A percentile compares a stretch with the other conserved stretches of the same genome.
Evolutionary conservation across 2,329 filamentous ascomycete species (phyloP).

Genomic region (Xylariaceae sp.): DNA sequence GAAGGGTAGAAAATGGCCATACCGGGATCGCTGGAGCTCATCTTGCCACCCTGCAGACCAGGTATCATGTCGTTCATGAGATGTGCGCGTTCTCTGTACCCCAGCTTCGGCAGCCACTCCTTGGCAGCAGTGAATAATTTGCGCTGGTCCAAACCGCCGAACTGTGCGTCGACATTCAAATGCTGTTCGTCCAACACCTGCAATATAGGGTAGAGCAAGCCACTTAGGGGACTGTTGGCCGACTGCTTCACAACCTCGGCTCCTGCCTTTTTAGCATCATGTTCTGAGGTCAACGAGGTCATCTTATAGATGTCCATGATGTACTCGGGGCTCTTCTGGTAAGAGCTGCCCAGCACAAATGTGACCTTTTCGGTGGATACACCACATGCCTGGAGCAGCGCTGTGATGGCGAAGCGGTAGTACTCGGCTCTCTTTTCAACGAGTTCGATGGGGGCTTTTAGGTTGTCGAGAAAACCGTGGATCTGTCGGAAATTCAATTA

Average conservation of each 20-base stretch:
- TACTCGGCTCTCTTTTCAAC: conserved; percentile 79
- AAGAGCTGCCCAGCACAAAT: conserved; percentile 81
- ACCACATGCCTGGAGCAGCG: conserved; percentile 72
- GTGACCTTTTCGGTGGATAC: conserved; percentile 76
- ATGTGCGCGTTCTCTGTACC: conserved; percentile 66
- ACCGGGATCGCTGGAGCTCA: conserved; percentile 65
- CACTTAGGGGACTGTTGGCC: conserved; percentile 69
- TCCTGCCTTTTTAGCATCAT: conserved; percentile 76
- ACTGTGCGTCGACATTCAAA: conserved; percentile 82
- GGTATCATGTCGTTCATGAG: conserved; percentile 89
- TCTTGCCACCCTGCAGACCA: conserved; percentile 79
- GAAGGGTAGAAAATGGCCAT: background rate
- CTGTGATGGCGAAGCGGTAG: conserved; percentile 75
- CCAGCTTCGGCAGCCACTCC: conserved; percentile 80
- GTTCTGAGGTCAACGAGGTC: conserved; percentile 63
- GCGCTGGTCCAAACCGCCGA: conserved; percentile 82
- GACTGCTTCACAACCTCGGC: conserved; percentile 94
- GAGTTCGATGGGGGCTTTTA: conserved; percentile 85
- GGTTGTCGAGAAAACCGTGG: conserved; percentile 76
- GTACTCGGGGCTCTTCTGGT: conserved; percentile 73
- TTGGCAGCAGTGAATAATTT: conserved; percentile 86
- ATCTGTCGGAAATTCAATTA: conserved; percentile 11
- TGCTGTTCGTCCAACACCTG: conserved; percentile 91
- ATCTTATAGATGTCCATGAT: conserved; percentile 86
- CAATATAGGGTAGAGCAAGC: conserved; percentile 80